Evolutionary conservation across 495 filamentous ascomycete species (phyloP).

Genomic region (Aspergillus sclerotiicarbonarius): DNA sequence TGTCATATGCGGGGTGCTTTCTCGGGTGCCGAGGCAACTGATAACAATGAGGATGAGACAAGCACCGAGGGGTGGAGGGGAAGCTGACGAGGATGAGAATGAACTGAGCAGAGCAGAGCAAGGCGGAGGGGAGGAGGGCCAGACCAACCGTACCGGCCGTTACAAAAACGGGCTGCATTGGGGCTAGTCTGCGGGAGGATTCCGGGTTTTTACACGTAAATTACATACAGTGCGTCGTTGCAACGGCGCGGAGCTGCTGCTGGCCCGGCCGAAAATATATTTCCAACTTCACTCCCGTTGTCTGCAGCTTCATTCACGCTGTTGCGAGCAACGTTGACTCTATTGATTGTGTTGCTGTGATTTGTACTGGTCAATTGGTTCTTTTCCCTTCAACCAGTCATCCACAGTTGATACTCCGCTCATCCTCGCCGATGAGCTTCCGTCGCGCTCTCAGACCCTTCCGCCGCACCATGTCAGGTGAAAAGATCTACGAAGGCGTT

Average conservation of each 20-base stretch:
- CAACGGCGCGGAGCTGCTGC: too few species aligned
- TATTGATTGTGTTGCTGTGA: neutral
- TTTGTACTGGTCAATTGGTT: neutral
- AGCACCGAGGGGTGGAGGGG: neutral
- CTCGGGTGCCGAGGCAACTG: too few species aligned
- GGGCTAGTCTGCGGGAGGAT: neutral
- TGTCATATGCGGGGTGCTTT: neutral
- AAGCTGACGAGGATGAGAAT: neutral
- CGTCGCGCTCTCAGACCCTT: slow-evolving; percentile 32
- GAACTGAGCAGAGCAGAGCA: neutral
- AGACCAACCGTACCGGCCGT: too few species aligned
- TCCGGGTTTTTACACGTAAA: neutral
- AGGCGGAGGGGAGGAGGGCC: neutral
- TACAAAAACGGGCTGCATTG: too few species aligned
- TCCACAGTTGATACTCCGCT: neutral
- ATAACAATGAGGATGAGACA: neutral
- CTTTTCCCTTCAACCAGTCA: slow-evolving; percentile 9
- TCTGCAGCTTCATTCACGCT: too few species aligned
- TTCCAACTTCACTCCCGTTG: too few species aligned
- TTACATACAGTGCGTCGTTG: neutral
- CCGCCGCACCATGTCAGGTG: slow-evolving; percentile 52
- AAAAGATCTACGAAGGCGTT: slow-evolving; percentile 69
- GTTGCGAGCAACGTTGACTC: neutral
- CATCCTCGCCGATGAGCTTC: slow-evolving; percentile 31
- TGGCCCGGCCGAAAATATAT: too few species aligned